Percentiles rank a stretch among this genome's conserved stretches.
These are phyloP conservation scores for Boletellus ananiceps DNA, from an alignment of 768 basidiomycete genomes.

Conservation along the genomic window DNA sequence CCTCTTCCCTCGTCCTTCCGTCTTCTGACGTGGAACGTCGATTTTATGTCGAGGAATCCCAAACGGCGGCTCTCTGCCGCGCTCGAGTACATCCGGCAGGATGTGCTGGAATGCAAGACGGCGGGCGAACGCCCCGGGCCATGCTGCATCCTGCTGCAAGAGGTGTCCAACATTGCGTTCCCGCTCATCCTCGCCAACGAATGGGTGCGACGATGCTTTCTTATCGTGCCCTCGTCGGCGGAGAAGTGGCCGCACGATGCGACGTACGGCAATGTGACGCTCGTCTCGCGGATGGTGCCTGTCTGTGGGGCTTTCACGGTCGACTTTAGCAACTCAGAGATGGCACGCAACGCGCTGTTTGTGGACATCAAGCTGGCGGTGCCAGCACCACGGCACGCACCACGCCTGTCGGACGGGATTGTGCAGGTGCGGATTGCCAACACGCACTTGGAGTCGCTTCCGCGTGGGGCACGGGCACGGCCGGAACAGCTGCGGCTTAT, in stretches of 20 bases:
- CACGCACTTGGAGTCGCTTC: constrained; percentile 70
- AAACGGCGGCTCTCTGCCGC: constrained; percentile 44
- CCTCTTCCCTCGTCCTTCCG: constrained; percentile 43
- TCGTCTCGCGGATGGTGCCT: constrained; percentile 54
- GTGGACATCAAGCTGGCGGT: constrained; percentile 50
- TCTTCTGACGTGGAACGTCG: constrained; percentile 72
- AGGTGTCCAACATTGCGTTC: constrained; percentile 48
- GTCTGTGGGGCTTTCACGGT: constrained; percentile 48
- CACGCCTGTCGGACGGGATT: constrained; percentile 33
- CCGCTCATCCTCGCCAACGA: constrained; percentile 45
- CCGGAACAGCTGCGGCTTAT: constrained; percentile 52
- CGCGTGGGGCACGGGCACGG: constrained; percentile 39
- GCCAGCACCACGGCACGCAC: constrained; percentile 28
- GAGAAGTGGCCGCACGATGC: constrained; percentile 51
- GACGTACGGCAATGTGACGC: constrained; percentile 64
- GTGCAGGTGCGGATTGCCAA: constrained; percentile 60
- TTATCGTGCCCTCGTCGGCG: constrained; percentile 49
- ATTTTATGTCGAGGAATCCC: constrained; percentile 38
- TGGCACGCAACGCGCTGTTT: constrained; percentile 53
- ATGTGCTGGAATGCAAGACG: constrained; percentile 45
- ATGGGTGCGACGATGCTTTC: constrained; percentile 62
- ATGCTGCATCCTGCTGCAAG: constrained; percentile 67
- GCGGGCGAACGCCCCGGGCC: constrained; percentile 46
- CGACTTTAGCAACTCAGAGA: constrained; percentile 46
- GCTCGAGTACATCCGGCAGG: constrained; percentile 51